phyloP scores from a whole-genome alignment of 2,329 filamentous ascomycete species.

The Cordyceps tenuipes region DNA sequence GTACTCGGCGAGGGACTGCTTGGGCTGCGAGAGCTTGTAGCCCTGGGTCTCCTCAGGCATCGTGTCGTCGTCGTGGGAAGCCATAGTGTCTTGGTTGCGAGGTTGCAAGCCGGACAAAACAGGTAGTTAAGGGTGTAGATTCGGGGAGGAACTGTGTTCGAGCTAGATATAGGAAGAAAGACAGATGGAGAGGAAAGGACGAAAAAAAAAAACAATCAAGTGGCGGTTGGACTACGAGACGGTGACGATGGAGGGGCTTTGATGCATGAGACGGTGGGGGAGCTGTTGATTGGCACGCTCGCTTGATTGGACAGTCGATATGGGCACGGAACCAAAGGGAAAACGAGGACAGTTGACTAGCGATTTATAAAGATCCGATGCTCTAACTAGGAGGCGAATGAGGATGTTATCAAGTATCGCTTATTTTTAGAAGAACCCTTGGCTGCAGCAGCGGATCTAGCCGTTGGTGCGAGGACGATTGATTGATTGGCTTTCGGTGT shows the following conservation, averaged over 20 bases:
- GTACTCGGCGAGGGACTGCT: constrained; percentile 95
- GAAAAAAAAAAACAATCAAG: constrained; percentile 12
- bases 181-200: not conserved
- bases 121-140: no score
- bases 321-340: not conserved
- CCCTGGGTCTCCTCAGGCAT: constrained; percentile 82
- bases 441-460: not conserved
- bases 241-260: constrained; percentile 28
- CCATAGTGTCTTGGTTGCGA: constrained; percentile 42
- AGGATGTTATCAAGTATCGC: not conserved
- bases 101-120: constrained; percentile 13
- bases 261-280: constrained; percentile 11
- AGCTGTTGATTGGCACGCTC: not conserved
- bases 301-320: constrained; percentile 9
- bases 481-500: not conserved
- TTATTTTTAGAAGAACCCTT: not conserved
- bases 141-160: not conserved
- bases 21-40: constrained; percentile 93
- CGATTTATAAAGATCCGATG: not conserved
- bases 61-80: constrained; percentile 69
- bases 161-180: not conserved
- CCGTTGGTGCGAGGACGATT: not conserved
- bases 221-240: constrained; percentile 17
- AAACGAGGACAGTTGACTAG: not conserved
- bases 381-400: not conserved